These are phyloP conservation scores for Chlorophyllum brunneum DNA, from an alignment of 768 basidiomycete species.

Conservation along the genomic window DNA sequence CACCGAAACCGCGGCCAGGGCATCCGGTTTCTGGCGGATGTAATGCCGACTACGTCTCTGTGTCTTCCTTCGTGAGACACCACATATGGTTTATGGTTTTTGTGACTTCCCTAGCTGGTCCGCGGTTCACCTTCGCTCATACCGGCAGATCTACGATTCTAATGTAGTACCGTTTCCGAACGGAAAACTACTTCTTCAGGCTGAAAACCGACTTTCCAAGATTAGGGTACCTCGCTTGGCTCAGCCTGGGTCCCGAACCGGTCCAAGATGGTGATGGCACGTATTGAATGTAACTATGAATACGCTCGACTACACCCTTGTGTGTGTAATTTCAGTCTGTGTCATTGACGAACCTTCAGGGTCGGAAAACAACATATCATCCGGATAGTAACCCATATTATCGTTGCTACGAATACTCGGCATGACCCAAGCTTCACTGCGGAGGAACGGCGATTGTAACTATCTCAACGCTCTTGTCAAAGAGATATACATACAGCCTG, in stretches of 20 bases:
- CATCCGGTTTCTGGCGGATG: not conserved
- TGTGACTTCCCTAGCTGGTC: no score
- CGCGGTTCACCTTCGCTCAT: constrained; percentile 12
- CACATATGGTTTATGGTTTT: not conserved
- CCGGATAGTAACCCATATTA: no score
- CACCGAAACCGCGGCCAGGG: no score
- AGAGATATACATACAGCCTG: no score
- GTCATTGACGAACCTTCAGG: not conserved
- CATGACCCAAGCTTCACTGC: no score
- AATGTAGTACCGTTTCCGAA: not conserved
- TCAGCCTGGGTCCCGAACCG: not conserved
- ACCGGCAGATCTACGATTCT: constrained; percentile 11
- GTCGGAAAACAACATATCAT: not conserved
- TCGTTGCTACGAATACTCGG: no score
- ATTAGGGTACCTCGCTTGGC: not conserved
- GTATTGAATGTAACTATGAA: no score
- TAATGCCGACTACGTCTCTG: not conserved
- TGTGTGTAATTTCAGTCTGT: no score
- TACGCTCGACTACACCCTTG: no score
- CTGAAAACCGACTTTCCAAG: not conserved
- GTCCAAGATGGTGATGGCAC: not conserved
- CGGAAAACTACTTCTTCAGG: constrained; percentile 9
- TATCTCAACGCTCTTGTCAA: no score
- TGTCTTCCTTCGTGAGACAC: not conserved
- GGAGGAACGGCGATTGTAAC: no score